phyloP scores from a whole-genome alignment of 1,284 basidiomycete species.

The Chondrostereum purpureum region DNA sequence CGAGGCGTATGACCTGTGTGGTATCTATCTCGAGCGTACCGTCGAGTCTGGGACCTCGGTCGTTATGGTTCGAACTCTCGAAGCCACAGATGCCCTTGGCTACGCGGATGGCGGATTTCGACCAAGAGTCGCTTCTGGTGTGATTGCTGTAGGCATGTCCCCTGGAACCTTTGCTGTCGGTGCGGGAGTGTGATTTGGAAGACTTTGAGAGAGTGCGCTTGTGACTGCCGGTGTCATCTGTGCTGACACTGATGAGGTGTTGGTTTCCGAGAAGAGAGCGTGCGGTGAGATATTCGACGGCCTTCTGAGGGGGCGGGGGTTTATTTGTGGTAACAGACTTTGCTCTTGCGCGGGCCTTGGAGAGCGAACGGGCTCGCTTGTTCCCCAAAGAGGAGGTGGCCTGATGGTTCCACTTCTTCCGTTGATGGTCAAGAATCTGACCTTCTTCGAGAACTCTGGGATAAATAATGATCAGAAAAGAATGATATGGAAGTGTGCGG shows the following conservation, averaged over 20 bases:
- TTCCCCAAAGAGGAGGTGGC: constrained; percentile 62
- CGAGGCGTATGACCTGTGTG: constrained; percentile 37
- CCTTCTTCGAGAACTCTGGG: constrained; percentile 61
- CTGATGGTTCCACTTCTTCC: constrained; percentile 57
- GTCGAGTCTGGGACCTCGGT: constrained; percentile 28
- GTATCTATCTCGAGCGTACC: constrained; percentile 33
- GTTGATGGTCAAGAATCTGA: constrained; percentile 49
- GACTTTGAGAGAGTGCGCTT: constrained; percentile 26
- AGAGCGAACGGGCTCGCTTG: constrained; percentile 51
- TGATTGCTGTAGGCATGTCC: constrained; percentile 34
- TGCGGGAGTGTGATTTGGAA: constrained; percentile 38
- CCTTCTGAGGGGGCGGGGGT: constrained; percentile 19
- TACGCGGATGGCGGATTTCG: constrained; percentile 48
- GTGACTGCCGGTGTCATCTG: constrained; percentile 14
- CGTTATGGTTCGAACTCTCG: constrained; percentile 15
- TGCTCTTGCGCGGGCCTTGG: constrained; percentile 58
- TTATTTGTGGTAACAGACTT: constrained; percentile 28
- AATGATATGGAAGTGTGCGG: background rate
- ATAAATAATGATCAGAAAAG: constrained; percentile 4
- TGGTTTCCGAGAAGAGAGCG: constrained; percentile 60
- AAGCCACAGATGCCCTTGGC: constrained; percentile 25
- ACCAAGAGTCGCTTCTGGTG: constrained; percentile 53
- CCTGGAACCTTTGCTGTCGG: constrained; percentile 38
- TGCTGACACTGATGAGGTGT: constrained; percentile 41
- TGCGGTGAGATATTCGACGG: constrained; percentile 53